Evolutionary conservation across 2,329 filamentous ascomycete genomes (phyloP).

Genomic region (Moelleriella libera): DNA sequence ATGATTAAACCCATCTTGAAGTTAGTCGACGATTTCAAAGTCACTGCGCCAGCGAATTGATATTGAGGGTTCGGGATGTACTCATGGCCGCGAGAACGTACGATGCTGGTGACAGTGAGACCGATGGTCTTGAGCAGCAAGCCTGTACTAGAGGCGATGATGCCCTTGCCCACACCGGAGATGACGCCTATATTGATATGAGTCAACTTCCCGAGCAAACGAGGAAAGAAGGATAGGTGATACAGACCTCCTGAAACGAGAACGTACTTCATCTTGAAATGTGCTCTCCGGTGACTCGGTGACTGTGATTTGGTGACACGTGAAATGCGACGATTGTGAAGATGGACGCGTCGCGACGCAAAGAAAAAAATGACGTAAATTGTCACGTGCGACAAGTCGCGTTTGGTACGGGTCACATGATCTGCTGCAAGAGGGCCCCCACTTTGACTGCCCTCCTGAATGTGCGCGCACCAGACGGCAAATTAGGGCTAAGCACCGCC

Average conservation of each 20-base stretch:
- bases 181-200: conserved; percentile 27
- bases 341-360: no score
- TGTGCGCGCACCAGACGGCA: conserved; percentile 8
- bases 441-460: not conserved
- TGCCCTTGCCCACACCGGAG: conserved; percentile 47
- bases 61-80: no score
- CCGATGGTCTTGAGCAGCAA: conserved; percentile 24
- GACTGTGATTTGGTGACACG: no score
- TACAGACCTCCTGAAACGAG: not conserved
- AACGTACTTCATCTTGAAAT: not conserved
- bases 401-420: no score
- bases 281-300: not conserved
- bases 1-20: not conserved
- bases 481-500: conserved; percentile 20
- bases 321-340: no score
- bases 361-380: no score
- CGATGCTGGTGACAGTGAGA: conserved; percentile 9
- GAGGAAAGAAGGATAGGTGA: not conserved
- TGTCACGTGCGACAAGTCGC: no score
- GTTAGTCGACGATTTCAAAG: no score
- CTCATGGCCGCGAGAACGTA: not conserved
- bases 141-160: conserved; percentile 52
- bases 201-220: not conserved
- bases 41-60: no score
- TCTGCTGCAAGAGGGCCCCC: no score